Conservation (phyloP, 2,329 filamentous ascomycete genomes). For the Coleophoma eucalyptorum region DNA sequence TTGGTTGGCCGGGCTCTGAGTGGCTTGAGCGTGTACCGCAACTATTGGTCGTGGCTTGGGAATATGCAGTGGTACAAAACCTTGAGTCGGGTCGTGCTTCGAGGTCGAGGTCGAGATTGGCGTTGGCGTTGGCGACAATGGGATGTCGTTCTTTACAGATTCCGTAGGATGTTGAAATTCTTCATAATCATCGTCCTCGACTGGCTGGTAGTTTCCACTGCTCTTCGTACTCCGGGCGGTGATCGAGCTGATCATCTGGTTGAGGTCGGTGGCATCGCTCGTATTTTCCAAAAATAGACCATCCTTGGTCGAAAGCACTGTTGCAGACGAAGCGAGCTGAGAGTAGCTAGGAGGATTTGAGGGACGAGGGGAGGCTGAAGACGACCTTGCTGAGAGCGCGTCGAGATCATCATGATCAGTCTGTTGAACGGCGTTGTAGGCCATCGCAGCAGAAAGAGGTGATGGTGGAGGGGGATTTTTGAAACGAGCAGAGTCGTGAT, state of each 20-base stretch:
- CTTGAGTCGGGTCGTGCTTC: not conserved
- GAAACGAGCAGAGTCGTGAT: not conserved
- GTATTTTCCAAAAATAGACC: conserved; percentile 20
- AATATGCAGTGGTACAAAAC: conserved; percentile 9
- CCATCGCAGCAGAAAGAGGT: not conserved
- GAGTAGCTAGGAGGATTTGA: conserved; percentile 34
- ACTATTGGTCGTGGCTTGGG: conserved; percentile 9
- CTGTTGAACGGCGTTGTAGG: not conserved
- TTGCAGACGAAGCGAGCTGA: conserved; percentile 7
- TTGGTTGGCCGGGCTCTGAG: conserved; percentile 8
- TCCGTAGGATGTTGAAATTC: not conserved
- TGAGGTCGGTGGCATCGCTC: conserved; percentile 7
- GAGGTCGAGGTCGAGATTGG: too few relatives aligned
- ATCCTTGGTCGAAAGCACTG: conserved; percentile 7
- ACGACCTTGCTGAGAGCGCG: conserved; percentile 46
- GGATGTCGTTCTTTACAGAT: conserved; percentile 4
- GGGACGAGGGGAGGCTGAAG: conserved; percentile 62
- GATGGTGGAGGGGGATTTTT: not conserved
- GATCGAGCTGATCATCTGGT: conserved; percentile 9
- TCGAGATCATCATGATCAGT: not conserved
- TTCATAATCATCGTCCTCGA: conserved; percentile 15
- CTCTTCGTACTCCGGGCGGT: conserved; percentile 7
- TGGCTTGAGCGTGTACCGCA: conserved; percentile 12
- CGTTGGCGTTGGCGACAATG: not conserved
- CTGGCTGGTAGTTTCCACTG: conserved; percentile 11